phyloP scores from a whole-genome alignment of 2,329 filamentous ascomycete species.

The Fusarium neocosmosporiellum region DNA sequence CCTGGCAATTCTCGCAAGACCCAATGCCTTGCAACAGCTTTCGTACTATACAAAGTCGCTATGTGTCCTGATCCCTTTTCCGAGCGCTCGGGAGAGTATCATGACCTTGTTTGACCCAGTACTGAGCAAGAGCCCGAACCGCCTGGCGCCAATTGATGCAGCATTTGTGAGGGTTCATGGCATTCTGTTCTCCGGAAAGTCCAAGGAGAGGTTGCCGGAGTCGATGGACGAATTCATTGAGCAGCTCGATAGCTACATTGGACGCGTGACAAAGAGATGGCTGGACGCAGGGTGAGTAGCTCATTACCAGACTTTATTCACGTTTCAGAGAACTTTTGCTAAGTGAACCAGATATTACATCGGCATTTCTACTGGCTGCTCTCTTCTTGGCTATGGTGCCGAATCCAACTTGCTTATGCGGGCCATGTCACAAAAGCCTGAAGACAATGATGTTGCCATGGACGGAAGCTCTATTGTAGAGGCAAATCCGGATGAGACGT shows the following conservation, averaged over 20 bases:
- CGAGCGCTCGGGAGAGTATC: constrained; percentile 75
- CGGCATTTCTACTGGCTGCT: constrained; percentile 47
- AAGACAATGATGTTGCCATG: constrained; percentile 42
- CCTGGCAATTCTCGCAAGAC: constrained; percentile 80
- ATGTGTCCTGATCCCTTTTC: constrained; percentile 74
- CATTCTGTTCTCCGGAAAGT: constrained; percentile 68
- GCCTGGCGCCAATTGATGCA: constrained; percentile 60
- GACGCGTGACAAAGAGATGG: constrained; percentile 62
- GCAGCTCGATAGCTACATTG: constrained; percentile 68
- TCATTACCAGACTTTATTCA: not conserved
- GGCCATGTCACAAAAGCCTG: constrained; percentile 46
- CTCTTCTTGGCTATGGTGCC: constrained; percentile 49
- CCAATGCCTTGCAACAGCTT: constrained; percentile 76
- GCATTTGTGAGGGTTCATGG: constrained; percentile 73
- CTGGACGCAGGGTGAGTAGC: constrained; percentile 56
- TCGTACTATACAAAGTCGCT: constrained; percentile 79
- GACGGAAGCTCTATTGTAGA: constrained; percentile 41
- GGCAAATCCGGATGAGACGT: constrained; percentile 38
- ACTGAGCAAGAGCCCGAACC: constrained; percentile 52
- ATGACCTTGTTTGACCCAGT: constrained; percentile 75
- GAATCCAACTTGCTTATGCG: constrained; percentile 60
- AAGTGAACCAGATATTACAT: constrained; percentile 45
- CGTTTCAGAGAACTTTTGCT: not conserved
- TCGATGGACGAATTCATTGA: constrained; percentile 62
- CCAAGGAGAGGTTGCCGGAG: constrained; percentile 57